Base-by-base conservation (phyloP, 140 eudicot species). In the Flaveria floridana region DNA sequence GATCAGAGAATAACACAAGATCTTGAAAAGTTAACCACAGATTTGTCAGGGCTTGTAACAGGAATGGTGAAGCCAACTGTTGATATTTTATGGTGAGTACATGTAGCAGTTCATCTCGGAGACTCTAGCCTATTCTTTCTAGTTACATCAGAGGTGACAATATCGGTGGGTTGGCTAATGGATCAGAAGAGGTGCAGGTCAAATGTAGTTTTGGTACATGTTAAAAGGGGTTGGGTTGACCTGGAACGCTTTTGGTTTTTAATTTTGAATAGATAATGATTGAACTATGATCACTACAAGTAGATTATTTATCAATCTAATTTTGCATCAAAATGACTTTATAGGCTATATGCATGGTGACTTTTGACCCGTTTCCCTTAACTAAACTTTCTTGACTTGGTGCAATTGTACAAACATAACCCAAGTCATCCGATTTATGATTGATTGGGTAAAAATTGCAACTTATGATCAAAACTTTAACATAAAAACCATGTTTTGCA, bases 31-130 rank as follows among this genome's bases (percentile, higher is more conserved):
- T 79, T 93, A 69, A 85, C 87, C 21, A 47, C 85, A 11, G 99
- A 93, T 66, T 75, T 93, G 69, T 90, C 99, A 57, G 96, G 99
- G 52, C 71, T 93, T 78, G 99, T 90, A n/a, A 93, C 99, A 50
- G 99, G 99, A 81, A 88, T 93, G 99, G 99, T 93, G 65, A 93
- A 93, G 82, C 99, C 99, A 76, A 85, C 94, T 68, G 99, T 93
- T 4, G 99, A 93, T 81, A 93, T 93, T n/a, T 71, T 93, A 77
- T 93, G 99, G 99, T 88, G 70, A 80, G 94, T 74, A 41, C 21
- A 10, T 63, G 66, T 65, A 48, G 71, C 79, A 74, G 37, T 72
- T 79, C 59, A 44, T 69, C 21, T 66, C n/a, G 25, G 69, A 67
- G 5, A 66, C n/a, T 2, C 16, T 26, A 6, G 68, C 8, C 28